Conservation (phyloP, 306 rosid species). For the Sophora flavescens region DNA sequence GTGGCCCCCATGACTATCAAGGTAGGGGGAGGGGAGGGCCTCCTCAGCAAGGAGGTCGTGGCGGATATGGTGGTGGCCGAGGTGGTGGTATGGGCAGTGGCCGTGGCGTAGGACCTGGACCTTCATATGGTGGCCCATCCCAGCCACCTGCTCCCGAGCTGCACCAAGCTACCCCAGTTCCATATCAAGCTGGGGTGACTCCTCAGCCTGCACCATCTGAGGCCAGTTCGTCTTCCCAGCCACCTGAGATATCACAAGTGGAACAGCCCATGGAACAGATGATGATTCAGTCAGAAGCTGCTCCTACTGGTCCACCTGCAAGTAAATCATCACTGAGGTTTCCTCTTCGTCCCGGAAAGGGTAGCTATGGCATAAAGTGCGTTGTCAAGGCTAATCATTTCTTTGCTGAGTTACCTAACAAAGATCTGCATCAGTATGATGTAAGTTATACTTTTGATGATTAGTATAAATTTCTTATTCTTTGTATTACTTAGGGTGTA, state of each 20-base stretch:
- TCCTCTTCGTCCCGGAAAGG: constrained; percentile 95
- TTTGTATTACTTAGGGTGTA: background rate
- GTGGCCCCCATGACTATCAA: constrained; percentile 71
- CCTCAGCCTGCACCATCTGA: constrained; percentile 59
- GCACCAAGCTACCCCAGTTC: constrained; percentile 97
- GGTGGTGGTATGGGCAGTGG: constrained; percentile 54
- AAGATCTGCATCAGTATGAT: constrained; percentile 96
- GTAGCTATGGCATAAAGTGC: constrained; percentile 68
- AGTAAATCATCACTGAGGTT: constrained; percentile 91
- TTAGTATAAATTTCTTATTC: background rate
- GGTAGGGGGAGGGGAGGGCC: constrained; percentile 90
- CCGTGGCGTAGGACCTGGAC: constrained; percentile 67
- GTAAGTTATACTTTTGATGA: constrained; percentile 57
- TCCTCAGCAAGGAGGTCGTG: constrained; percentile 80
- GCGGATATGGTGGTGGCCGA: constrained; percentile 63
- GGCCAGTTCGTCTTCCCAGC: constrained; percentile 76
- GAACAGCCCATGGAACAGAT: constrained; percentile 53
- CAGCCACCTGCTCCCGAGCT: constrained; percentile 87
- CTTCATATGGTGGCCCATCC: constrained; percentile 74
- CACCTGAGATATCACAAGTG: constrained; percentile 51
- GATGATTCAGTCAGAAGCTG: constrained; percentile 53
- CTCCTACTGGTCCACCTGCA: constrained; percentile 58
- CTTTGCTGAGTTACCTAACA: constrained; percentile 88
- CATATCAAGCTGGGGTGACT: constrained; percentile 64
- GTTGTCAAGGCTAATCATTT: constrained; percentile 93